Base-by-base conservation (phyloP, 2,329 filamentous ascomycete species). In the Venturia oleaginea region DNA sequence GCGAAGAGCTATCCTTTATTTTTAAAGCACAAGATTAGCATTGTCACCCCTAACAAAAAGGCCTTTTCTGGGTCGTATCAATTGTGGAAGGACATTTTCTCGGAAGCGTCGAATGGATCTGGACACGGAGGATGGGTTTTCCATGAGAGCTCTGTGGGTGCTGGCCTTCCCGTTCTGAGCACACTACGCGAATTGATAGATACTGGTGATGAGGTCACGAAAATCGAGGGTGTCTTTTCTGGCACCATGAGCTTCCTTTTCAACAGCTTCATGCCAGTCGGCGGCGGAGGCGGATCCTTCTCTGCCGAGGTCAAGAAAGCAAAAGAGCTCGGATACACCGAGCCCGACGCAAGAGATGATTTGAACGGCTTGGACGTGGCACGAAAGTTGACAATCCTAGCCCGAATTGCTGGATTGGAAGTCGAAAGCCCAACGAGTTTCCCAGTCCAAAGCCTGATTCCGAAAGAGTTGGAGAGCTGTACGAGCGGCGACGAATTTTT, bases 11-110 rank as follows among this genome's bases (percentile, higher is more conserved):
- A 99, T 76, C 92, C 94, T 0, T 76, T 83, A 59, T 90, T 96
- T 76, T 80, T 99, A 67, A 83, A 84, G 71, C 85, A 86, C 68
- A 93, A 92, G 15, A 87, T 99, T 76, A 93, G 86, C 76, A 86
- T 99, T 70, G 91, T 97, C 34, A 99, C 94, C 0, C 92, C 94
- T 54, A 99, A 97, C 83, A 99, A 99, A 82, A 99, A 99, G 79
- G 93, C 90, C 17, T 99, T 99, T 78, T 95, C 91, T 0, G 87
- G 89, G 65, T 86, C 85, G 57, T 86, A 90, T 71, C 81, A 86
- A 70, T 80, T 96, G 64, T 99, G 93, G 92, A 84, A 90, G 72
- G 85, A 89, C 67, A 97, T 99, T 73, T 95, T 96, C 76, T 78
- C 80, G 3, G 83, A 90, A 1, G 88, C 92, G 1, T 81, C 83